Conservation (phyloP, 495 filamentous ascomycete genomes). For the Aspergillus conjunctus region DNA sequence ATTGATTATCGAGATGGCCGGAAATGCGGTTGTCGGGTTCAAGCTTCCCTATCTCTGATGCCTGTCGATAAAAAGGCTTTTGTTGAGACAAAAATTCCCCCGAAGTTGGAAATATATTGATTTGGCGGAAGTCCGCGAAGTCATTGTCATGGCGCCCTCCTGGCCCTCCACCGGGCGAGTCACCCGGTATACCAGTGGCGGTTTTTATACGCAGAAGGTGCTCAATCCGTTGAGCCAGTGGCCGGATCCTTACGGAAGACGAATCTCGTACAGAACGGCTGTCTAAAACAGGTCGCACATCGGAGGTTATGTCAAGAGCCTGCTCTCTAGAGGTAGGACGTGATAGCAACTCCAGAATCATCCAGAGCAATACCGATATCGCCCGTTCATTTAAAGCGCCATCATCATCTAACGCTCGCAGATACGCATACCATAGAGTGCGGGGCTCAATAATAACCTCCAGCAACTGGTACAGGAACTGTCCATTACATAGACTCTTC, state of each 20-base stretch:
- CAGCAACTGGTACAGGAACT: constrained; percentile 57
- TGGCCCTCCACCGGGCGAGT: constrained; percentile 34
- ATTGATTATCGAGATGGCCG: constrained; percentile 74
- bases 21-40: constrained; percentile 39
- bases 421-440: constrained; percentile 60
- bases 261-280: constrained; percentile 34
- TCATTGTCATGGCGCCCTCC: constrained; percentile 85
- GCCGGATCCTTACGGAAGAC: constrained; percentile 32
- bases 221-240: constrained; percentile 47
- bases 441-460: constrained; percentile 58
- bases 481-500: constrained; percentile 56
- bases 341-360: constrained; percentile 58
- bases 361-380: constrained; percentile 58
- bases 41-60: constrained; percentile 37
- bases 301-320: constrained; percentile 24
- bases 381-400: constrained; percentile 39
- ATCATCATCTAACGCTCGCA: constrained; percentile 41
- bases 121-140: constrained; percentile 59
- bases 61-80: constrained; percentile 59
- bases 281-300: constrained; percentile 34
- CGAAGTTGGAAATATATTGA: constrained; percentile 66
- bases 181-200: neutral
- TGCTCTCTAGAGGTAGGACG: neutral
- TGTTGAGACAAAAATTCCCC: constrained; percentile 65
- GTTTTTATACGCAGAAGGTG: constrained; percentile 37